Base-by-base conservation (phyloP, 2,329 filamentous ascomycete species). In the Cercospora sp. region DNA sequence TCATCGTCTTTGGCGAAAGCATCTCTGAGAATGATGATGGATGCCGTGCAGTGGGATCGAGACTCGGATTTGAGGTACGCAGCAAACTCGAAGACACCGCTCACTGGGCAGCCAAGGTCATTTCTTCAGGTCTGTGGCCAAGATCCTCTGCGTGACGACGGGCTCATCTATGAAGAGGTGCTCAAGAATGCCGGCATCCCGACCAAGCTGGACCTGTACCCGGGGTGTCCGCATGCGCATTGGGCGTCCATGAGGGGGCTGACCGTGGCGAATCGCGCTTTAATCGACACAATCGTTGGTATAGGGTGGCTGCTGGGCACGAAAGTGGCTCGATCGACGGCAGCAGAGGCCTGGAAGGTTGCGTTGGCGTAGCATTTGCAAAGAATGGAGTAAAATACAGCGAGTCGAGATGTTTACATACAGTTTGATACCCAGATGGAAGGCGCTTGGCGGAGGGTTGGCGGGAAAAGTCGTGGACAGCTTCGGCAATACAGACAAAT, bases 61-160 rank as follows among this genome's bases (percentile, higher is more conserved):
- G 60, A 58, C 8, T 73, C 72, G 3, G 69, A 71, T 2, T 65
- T 73, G 13, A 71, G 71, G 45, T 78, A 76, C 9, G 78, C 80
- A 1, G 72, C 82, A 16, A 76, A 80, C 60, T 76, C 72, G 55
- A 68, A 70, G 33, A 77, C 69, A 1, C 69, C 72, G 1, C 76
- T 81, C 60, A 68, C 70, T 2, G 77, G 71, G 3, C 75, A 85
- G 26, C 84, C 84, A 4, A 79, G 77, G 2, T 79, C 82, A 0
- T 87, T 85, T 72, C 75, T 87, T 1, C 83, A 86, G 71, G 78
- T 86, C 0, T 81, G 79, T 68, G 85, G 85, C 10, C 67, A 83
- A 67, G 86, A 87, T 72, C 81, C 81, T 0, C 69, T 85, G 2
- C 76, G 86, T 3, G 86, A 88, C 67, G 85, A 87, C 64, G 83